Base-by-base conservation (phyloP, 768 basidiomycete species). In the Termitomyces sp. region DNA sequence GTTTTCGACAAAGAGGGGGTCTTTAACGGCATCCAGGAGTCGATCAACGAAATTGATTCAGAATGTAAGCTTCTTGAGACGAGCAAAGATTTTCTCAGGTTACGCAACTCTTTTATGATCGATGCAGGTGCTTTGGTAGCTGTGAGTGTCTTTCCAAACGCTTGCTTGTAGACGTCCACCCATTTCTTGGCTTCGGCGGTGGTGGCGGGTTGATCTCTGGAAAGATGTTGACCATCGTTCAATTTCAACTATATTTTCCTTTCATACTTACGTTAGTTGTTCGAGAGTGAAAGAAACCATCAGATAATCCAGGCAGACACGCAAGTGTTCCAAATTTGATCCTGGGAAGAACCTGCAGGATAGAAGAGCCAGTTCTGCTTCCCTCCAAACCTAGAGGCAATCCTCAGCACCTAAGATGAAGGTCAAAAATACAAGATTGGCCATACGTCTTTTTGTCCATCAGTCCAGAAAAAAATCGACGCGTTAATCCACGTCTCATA, bases 401-500 rank as follows among this genome's bases (percentile, higher is more conserved):
- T 15, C 14, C 8, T 15, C 24, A 44, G 43, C 3, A 26, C 14
- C 15, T 1, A 2, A 24, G 26, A 26, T 37, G 35, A 37, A 37
- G 35, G 35, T 12, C 1, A 4, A 26, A 24, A 7, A 7, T 44
- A 17, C 22, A 44, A 24, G 8, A 4, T 26, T 3, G 22, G 8
- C 17, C 44, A 19, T 51, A 44, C 57, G 49, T 51, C 47, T 51
- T 58, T 54, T 19, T 58, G 53, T 14, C 37, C 48, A 38, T 55
- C 54, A n/a, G 21, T 52, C 1, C 35, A 5, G 17, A 55, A 44
- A 38, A 55, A 51, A 12, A 32, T n/a, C 2, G 54, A 55, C 4
- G 50, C 19, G 6, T 58, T 54, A 5, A 58, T 58, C 58, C 58
- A 58, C 7, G 58, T 45, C 8, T 47, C 21, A n/a, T 58, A 47